Base-by-base conservation (phyloP, 176 grass and related monocot species). In the Echinochloa phyllopogon region DNA sequence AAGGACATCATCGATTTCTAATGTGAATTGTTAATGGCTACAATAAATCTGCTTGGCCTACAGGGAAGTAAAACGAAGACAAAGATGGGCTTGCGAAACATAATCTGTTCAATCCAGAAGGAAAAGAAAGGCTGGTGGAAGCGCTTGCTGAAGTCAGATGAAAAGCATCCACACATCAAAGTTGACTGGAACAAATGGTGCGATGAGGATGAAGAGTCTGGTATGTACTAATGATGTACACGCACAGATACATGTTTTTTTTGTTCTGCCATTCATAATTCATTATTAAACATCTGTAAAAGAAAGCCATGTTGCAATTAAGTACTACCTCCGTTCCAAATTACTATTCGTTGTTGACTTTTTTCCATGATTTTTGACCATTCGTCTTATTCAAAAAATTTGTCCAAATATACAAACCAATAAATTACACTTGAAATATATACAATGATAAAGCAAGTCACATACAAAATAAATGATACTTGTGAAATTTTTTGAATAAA, bases 101-200 rank as follows among this genome's bases (percentile, higher is more conserved):
- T 95, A 87, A 90, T 95, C 43, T 98, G 93, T 70, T 87, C 86
- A 15, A 87, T 98, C 70, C 69, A 95, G 72, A 98, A 98, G 80
- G 96, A 95, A 87, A 98, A 95, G 88, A 94, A 90, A 74, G 92
- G 74, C 27, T 98, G 96, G 96, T 98, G 96, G 96, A 94, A 90
- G 57, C 91, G 87, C 67, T 85, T 95, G 55, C 89, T 95, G 73
- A 95, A 98, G 78, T 98, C 89, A 78, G 93, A 92, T 74, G 93
- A 88, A 86, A 98, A 98, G 38, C 89, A 88, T 89, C 91, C 96
- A 66, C 91, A 98, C 80, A 95, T 98, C 76, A 95, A 98, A 76
- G 96, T 98, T 85, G 96, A 98, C 85, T 98, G 93, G 93, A 98
- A 95, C 87, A 95, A 98, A 94, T 98, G 93, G 89, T 87, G 91